A percentile compares a stretch with the other conserved stretches of the same genome.
phyloP scores from a whole-genome alignment of 2,329 filamentous ascomycete genomes.

The Hypocrella siamensis region DNA sequence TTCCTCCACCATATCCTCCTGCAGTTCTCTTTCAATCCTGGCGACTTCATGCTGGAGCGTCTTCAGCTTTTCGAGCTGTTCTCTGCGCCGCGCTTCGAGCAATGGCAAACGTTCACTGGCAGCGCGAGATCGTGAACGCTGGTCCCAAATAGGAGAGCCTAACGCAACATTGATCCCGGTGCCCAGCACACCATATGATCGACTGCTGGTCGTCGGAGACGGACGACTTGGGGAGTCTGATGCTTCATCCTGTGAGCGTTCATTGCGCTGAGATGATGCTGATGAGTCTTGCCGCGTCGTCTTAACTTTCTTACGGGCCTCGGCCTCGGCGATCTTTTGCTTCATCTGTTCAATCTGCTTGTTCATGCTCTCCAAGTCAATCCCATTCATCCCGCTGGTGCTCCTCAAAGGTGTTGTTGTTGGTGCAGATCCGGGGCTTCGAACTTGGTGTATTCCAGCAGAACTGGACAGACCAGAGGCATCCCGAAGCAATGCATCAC shows the following conservation, averaged over 20 bases:
- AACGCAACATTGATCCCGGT: neutral
- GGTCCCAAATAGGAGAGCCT: constrained; percentile 3
- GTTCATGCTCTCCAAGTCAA: constrained; percentile 33
- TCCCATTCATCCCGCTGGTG: constrained; percentile 16
- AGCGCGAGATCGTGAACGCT: constrained; percentile 15
- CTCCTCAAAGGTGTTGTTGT: constrained; percentile 21
- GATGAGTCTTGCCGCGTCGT: constrained; percentile 15
- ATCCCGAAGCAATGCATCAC: constrained; percentile 23
- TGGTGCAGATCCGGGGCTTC: constrained; percentile 23
- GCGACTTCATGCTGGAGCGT: constrained; percentile 29
- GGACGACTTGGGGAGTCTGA: constrained; percentile 6
- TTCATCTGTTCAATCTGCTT: constrained; percentile 46
- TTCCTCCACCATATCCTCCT: constrained; percentile 19
- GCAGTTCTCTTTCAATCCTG: constrained; percentile 32
- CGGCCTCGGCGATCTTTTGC: constrained; percentile 39
- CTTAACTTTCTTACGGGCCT: constrained; percentile 35
- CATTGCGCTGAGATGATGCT: constrained; percentile 10
- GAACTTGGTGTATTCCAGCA: constrained; percentile 19
- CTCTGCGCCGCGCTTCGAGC: constrained; percentile 18
- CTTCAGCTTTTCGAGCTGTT: constrained; percentile 29
- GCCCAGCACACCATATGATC: neutral
- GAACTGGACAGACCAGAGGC: constrained; percentile 28
- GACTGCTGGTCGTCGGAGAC: neutral
- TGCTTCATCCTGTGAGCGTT: constrained; percentile 11
- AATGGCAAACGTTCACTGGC: constrained; percentile 21